These are phyloP conservation scores for Leptographium procerum DNA, from an alignment of 2,329 filamentous ascomycete species.

Conservation along the genomic window DNA sequence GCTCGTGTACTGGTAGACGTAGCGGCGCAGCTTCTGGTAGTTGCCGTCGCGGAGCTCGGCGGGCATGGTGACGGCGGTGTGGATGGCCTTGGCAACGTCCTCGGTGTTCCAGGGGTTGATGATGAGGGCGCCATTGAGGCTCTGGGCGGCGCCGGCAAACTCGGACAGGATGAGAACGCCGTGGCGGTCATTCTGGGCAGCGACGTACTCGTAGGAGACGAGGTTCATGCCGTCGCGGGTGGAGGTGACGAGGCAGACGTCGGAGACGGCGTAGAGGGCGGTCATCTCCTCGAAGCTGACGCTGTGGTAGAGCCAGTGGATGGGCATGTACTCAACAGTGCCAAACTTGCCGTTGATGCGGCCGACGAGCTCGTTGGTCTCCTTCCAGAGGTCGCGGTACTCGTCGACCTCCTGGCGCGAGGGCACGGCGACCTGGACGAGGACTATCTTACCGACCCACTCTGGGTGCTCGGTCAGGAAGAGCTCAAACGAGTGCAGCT, in stretches of 20 bases:
- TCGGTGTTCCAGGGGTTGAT: conserved; percentile 99
- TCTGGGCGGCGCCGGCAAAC: conserved; percentile 91
- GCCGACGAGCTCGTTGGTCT: conserved; percentile 93
- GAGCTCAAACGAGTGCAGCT: conserved; percentile 89
- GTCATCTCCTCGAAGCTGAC: conserved; percentile 92
- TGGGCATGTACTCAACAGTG: conserved; percentile 96
- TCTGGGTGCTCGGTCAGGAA: conserved; percentile 95
- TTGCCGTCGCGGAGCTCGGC: conserved; percentile 78
- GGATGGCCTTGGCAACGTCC: conserved; percentile 82
- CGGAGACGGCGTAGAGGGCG: conserved; percentile 82
- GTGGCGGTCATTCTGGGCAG: conserved; percentile 79
- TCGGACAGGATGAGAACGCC: conserved; percentile 93
- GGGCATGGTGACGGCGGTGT: conserved; percentile 94
- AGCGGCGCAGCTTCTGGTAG: conserved; percentile 84
- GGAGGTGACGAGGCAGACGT: conserved; percentile 84
- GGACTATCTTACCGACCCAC: conserved; percentile 94
- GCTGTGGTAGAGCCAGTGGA: conserved; percentile 96
- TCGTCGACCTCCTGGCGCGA: conserved; percentile 94
- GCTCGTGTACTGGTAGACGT: conserved; percentile 95
- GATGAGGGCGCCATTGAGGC: conserved; percentile 82
- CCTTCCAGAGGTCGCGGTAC: conserved; percentile 89
- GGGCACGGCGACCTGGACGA: conserved; percentile 92
- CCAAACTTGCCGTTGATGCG: conserved; percentile 96
- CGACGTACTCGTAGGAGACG: conserved; percentile 97
- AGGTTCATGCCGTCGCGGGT: conserved; percentile 99